Percentiles rank a stretch among this genome's conserved stretches.
Conservation (phyloP, 352 stramenopile species). For the Bremia lactucae region DNA sequence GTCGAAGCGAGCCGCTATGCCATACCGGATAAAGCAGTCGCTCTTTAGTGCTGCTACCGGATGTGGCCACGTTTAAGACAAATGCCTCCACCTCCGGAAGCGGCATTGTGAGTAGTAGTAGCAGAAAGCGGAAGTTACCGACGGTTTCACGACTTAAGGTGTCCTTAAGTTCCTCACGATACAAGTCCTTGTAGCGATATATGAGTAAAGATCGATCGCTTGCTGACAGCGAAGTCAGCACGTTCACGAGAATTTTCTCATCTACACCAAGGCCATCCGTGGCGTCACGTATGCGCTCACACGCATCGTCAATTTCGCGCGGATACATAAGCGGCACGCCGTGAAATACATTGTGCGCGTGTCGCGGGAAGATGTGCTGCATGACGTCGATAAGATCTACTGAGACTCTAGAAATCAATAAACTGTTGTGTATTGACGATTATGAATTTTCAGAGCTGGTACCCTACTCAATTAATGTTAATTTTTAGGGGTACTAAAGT, state of each 20-base stretch:
- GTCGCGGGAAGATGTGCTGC: conserved; percentile 29
- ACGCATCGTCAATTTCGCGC: conserved; percentile 41
- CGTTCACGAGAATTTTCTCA: conserved; percentile 44
- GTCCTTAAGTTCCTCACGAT: conserved; percentile 44
- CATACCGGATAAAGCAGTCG: conserved; percentile 58
- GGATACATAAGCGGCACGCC: conserved; percentile 25
- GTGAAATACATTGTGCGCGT: conserved; percentile 29
- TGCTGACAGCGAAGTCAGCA: conserved; percentile 32
- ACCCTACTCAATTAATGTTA: too few species aligned
- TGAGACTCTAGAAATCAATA: too few species aligned
- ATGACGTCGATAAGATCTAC: too few species aligned
- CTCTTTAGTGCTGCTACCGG: conserved; percentile 43
- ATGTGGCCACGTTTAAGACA: conserved; percentile 45
- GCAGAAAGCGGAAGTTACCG: conserved; percentile 58
- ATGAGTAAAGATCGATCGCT: conserved; percentile 49
- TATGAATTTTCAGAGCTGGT: too few species aligned
- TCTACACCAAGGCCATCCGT: conserved; percentile 65
- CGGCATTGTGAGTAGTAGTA: conserved; percentile 49
- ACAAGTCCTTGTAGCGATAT: conserved; percentile 59
- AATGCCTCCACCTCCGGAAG: conserved; percentile 59
- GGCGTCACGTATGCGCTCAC: conserved; percentile 42
- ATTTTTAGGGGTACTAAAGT: neutral
- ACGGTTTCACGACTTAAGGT: conserved; percentile 54
- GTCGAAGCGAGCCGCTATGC: neutral
- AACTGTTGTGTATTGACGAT: too few species aligned